phyloP scores from a whole-genome alignment of 305 asterid genomes.

The Fraxinus platypoda region DNA sequence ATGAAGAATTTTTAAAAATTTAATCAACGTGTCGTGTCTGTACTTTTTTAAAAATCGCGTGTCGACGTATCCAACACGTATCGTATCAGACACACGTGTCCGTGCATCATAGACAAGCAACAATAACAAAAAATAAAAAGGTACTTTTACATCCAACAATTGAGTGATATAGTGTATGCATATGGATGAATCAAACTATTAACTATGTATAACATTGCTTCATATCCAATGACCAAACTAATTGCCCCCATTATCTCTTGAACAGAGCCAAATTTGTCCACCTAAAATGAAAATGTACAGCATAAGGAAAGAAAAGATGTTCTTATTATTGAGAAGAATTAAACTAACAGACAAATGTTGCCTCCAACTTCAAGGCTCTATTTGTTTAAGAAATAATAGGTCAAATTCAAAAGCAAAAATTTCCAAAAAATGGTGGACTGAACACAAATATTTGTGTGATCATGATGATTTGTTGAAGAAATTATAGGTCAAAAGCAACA shows the following conservation, averaged over 20 bases:
- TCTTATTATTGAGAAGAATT: conserved; percentile 6
- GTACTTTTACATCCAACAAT: neutral
- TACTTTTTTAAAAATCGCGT: too few species aligned
- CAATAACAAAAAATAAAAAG: neutral
- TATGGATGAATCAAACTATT: neutral
- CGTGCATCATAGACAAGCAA: too few species aligned
- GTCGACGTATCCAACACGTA: too few species aligned
- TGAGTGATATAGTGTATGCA: neutral
- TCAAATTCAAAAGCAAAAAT: neutral
- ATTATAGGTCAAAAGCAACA: neutral
- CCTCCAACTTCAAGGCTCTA: neutral
- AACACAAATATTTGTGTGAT: neutral
- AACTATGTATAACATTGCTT: conserved; percentile 11
- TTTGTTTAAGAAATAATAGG: neutral
- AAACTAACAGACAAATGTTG: conserved; percentile 11
- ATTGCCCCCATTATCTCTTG: conserved; percentile 9
- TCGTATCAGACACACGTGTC: too few species aligned
- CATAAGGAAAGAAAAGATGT: conserved; percentile 7
- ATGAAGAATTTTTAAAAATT: too few species aligned
- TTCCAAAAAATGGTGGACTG: conserved; percentile 10
- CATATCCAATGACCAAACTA: conserved; percentile 20
- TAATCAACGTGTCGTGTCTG: too few species aligned
- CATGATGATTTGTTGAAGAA: neutral
- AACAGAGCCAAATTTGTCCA: conserved; percentile 3
- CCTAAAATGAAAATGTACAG: conserved; percentile 11